A percentile compares a stretch with the other conserved stretches of the same genome.
phyloP scores from a whole-genome alignment of 2,329 filamentous ascomycete species.

The Colletotrichum sp. region DNA sequence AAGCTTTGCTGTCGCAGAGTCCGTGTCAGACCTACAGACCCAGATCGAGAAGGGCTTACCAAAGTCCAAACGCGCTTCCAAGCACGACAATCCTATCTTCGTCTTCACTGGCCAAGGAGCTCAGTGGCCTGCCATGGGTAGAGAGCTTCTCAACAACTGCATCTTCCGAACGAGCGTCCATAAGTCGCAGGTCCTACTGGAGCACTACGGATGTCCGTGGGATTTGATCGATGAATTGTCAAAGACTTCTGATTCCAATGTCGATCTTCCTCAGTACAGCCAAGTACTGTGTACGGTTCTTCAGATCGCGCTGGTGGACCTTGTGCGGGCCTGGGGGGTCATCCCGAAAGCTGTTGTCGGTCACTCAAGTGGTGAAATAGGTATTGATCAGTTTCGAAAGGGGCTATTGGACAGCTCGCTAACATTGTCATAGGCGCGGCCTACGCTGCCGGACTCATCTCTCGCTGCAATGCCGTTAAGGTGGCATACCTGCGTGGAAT shows the following conservation, averaged over 20 bases:
- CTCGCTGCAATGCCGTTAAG: constrained; percentile 30
- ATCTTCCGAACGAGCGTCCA: neutral
- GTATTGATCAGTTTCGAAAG: neutral
- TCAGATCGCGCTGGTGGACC: constrained; percentile 49
- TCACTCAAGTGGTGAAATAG: constrained; percentile 7
- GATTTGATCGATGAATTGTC: neutral
- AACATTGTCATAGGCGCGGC: constrained; percentile 35
- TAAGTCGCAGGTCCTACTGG: neutral
- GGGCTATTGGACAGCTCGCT: neutral
- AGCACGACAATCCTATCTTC: constrained; percentile 13
- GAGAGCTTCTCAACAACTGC: constrained; percentile 28
- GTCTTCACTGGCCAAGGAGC: constrained; percentile 44
- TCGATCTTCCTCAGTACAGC: constrained; percentile 23
- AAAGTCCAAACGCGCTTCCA: neutral
- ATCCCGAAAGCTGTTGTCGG: neutral
- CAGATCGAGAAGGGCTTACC: neutral
- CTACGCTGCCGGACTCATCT: constrained; percentile 40
- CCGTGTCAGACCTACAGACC: neutral
- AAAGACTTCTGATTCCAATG: neutral
- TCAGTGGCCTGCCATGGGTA: constrained; percentile 39
- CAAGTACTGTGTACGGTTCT: constrained; percentile 50
- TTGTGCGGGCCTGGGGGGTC: constrained; percentile 49
- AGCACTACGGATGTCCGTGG: neutral
- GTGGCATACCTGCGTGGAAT: constrained; percentile 36
- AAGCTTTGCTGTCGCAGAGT: neutral